These are phyloP conservation scores for Sonneratia caseolaris DNA, from an alignment of 345 rosid species.

Conservation along the genomic window DNA sequence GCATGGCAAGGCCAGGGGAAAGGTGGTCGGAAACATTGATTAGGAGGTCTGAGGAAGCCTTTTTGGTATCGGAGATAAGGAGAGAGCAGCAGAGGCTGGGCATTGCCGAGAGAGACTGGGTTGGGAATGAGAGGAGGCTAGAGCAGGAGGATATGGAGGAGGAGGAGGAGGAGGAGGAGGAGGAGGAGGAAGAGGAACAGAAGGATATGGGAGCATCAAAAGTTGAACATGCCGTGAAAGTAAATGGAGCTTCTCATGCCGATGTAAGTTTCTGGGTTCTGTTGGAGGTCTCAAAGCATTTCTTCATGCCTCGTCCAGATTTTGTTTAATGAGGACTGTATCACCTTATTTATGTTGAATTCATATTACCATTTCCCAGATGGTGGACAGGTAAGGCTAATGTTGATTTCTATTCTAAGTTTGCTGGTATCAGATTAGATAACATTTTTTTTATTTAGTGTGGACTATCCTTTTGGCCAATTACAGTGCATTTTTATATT, in stretches of 20 bases:
- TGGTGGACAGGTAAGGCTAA: background rate
- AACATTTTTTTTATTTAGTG: background rate
- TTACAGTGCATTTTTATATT: background rate
- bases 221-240: conserved; percentile 19
- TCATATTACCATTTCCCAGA: background rate
- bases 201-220: conserved; percentile 9
- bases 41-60: conserved; percentile 78
- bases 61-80: conserved; percentile 64
- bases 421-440: background rate
- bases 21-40: conserved; percentile 90
- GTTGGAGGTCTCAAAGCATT: background rate
- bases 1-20: conserved; percentile 92
- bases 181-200: conserved; percentile 32
- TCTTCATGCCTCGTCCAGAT: too few relatives aligned
- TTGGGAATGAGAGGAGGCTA: conserved; percentile 44
- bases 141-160: conserved; percentile 41
- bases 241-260: conserved; percentile 5
- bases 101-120: conserved; percentile 72
- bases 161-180: conserved; percentile 29
- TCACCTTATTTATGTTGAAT: background rate
- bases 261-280: conserved; percentile 17
- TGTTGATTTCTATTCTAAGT: background rate
- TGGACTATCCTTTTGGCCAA: background rate
- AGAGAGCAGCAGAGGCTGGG: conserved; percentile 86
- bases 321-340: too few relatives aligned